Conservation (phyloP, 768 basidiomycete genomes). For the Russula ochroleuca region DNA sequence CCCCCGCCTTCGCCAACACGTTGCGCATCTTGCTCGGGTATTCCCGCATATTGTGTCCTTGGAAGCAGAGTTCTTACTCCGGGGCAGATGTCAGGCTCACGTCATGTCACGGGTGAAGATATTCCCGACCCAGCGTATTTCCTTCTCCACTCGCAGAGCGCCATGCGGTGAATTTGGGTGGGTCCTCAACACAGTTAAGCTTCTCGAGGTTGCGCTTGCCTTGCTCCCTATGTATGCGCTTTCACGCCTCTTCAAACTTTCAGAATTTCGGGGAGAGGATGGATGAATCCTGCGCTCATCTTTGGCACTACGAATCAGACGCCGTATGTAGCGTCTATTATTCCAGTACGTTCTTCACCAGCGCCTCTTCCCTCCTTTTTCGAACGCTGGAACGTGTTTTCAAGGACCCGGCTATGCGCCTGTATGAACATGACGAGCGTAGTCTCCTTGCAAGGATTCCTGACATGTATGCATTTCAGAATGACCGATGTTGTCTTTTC, state of each 20-base stretch:
- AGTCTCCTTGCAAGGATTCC: conserved; percentile 36
- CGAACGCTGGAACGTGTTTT: conserved; percentile 35
- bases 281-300: no score
- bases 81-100: no score
- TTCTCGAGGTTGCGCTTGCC: conserved; percentile 34
- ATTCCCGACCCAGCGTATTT: conserved; percentile 21
- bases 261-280: no score
- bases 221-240: conserved; percentile 37
- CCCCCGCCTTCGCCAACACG: conserved; percentile 38
- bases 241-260: conserved; percentile 37
- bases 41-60: no score
- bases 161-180: conserved; percentile 35
- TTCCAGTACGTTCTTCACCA: conserved; percentile 28
- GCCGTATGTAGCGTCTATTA: conserved; percentile 37
- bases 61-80: no score
- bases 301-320: conserved; percentile 40
- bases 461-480: conserved; percentile 40
- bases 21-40: conserved; percentile 37
- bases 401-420: conserved; percentile 36
- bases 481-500: conserved; percentile 24
- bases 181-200: conserved; percentile 34
- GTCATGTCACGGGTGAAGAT: no score
- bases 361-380: background rate
- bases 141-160: conserved; percentile 33
- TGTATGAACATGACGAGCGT: conserved; percentile 36